These are phyloP conservation scores for Podila horticola DNA, from an alignment of 192 early-diverging fungal genomes.

Conservation along the genomic window DNA sequence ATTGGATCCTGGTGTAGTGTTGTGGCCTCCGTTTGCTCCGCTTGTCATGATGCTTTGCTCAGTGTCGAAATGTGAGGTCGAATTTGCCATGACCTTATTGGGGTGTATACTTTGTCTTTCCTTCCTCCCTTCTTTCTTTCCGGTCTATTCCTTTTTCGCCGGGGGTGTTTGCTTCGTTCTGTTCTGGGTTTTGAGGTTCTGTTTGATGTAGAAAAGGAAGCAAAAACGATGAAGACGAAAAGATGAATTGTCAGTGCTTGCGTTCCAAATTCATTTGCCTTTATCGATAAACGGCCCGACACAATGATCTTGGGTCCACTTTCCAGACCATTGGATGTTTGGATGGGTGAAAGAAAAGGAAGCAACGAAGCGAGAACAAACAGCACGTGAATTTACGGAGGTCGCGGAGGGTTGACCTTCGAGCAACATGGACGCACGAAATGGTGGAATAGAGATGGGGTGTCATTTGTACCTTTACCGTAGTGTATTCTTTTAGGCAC, in stretches of 20 bases:
- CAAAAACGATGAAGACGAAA: not conserved
- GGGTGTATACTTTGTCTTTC: not conserved
- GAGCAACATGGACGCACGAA: not conserved
- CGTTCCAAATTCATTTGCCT: not conserved
- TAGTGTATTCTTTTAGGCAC: no score
- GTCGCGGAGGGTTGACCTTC: not conserved
- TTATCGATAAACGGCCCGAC: not conserved
- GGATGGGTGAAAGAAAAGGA: not conserved
- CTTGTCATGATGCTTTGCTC: conserved; percentile 9
- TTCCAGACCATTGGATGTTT: not conserved
- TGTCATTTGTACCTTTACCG: no score
- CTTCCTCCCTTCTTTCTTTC: not conserved
- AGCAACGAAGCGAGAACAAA: conserved; percentile 6
- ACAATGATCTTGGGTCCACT: not conserved
- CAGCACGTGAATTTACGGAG: not conserved
- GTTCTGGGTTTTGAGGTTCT: no score
- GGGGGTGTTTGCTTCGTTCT: not conserved
- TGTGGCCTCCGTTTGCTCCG: conserved; percentile 6
- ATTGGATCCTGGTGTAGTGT: conserved; percentile 14
- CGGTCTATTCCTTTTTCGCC: not conserved
- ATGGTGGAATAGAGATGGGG: no score
- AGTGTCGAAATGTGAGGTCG: conserved; percentile 30
- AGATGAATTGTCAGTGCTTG: not conserved
- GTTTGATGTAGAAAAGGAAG: not conserved
- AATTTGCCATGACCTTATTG: conserved; percentile 16